A percentile compares a stretch with the other conserved stretches of the same genome.
These are phyloP conservation scores for Trichoderma sp. DNA, from an alignment of 2,329 filamentous ascomycete genomes.

Conservation along the genomic window DNA sequence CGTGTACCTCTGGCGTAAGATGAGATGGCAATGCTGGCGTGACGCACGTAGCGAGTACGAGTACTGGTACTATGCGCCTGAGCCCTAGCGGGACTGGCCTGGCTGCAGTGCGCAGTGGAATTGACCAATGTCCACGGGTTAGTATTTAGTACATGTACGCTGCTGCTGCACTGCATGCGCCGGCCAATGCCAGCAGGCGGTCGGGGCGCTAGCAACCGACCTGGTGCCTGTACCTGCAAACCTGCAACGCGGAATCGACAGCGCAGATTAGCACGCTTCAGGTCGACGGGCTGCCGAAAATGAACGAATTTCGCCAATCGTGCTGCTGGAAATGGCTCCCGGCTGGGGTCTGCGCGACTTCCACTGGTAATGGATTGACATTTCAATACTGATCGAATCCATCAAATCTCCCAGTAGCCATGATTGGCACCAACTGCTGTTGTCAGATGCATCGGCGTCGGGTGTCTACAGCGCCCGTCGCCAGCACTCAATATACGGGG, in stretches of 20 bases:
- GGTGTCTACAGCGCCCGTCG: neutral
- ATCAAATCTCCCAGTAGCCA: neutral
- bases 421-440: neutral
- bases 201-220: neutral
- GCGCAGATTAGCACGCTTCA: neutral
- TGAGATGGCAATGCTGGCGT: neutral
- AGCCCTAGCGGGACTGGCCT: neutral
- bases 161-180: too few relatives aligned
- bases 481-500: neutral
- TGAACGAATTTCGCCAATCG: constrained; percentile 19
- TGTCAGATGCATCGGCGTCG: neutral
- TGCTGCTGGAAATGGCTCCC: neutral
- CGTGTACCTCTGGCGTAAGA: neutral
- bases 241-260: constrained; percentile 10
- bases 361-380: neutral
- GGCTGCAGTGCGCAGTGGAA: neutral
- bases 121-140: neutral
- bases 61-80: neutral
- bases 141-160: too few relatives aligned
- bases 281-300: neutral
- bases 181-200: neutral
- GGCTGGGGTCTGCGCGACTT: neutral
- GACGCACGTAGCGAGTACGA: neutral
- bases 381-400: neutral
- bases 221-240: neutral